phyloP scores from a whole-genome alignment of 352 stramenopile species.

The Globisporangium alternatum region DNA sequence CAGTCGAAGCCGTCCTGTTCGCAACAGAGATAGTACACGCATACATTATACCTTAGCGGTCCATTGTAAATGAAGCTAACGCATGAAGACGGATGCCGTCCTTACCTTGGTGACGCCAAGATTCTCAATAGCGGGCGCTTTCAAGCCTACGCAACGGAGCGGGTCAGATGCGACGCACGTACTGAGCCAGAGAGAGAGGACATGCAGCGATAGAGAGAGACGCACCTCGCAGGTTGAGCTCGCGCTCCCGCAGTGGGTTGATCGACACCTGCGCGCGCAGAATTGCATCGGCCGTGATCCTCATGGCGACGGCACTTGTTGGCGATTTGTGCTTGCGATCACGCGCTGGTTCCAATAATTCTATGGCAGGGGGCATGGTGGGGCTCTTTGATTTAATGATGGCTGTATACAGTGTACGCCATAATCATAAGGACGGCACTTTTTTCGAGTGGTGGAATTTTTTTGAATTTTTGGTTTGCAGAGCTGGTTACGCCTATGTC shows the following conservation, averaged over 20 bases:
- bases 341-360: background rate
- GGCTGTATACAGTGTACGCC: too few relatives aligned
- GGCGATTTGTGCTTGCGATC: background rate
- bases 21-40: background rate
- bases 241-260: slow-evolving; percentile 90
- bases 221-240: slow-evolving; percentile 90
- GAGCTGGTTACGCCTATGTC: too few relatives aligned
- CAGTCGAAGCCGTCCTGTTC: slow-evolving; percentile 92
- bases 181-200: background rate
- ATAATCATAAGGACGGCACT: too few relatives aligned
- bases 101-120: slow-evolving; percentile 87
- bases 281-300: slow-evolving; percentile 87
- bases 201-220: background rate
- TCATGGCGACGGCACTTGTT: slow-evolving; percentile 42
- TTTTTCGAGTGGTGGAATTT: too few relatives aligned
- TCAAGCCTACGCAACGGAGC: slow-evolving; percentile 57
- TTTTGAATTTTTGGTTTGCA: too few relatives aligned
- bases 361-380: background rate
- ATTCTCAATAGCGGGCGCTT: slow-evolving; percentile 92
- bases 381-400: too few relatives aligned
- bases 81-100: background rate
- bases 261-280: slow-evolving; percentile 86
- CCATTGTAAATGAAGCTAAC: background rate
- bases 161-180: slow-evolving; percentile 24
- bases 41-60: background rate